Base-by-base conservation (phyloP, 306 rosid species). In the Abrus pulchellus region DNA sequence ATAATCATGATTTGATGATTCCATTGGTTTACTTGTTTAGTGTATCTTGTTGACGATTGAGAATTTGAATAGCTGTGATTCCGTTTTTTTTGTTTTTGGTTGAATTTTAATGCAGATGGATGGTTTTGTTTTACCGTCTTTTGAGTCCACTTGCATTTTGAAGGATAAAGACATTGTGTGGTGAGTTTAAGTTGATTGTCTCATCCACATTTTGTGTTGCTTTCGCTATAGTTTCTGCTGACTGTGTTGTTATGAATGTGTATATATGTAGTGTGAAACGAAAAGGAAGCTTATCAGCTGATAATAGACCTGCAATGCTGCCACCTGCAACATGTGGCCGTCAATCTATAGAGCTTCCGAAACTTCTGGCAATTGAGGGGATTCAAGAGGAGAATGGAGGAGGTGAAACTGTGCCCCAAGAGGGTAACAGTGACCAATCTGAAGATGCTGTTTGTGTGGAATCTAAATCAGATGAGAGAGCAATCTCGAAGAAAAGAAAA, bases 61-160 rank as follows among this genome's bases (percentile, higher is more conserved):
- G 33, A 54, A 32, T 74, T 40, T 28, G 14, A 52, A 34, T 34
- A 10, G 5, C 30, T n/a, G 3, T 54, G 28, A 36, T 64, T 54
- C 28, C 8, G 48, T 38, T 14, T 43, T 7, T 1, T 43, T 54
- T 45, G 9, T 33, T 32, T 3, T 29, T 41, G 30, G 44, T n/a
- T 5, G 28, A 56, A 44, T 36, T 83, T 85, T 52, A 28, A 72
- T 59, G 86, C 88, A 93, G 99, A 93, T 96, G 97, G 98, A 96
- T 86, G 97, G 83, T 49, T 96, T 96, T 84, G 97, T 88, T 74
- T 87, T 96, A 33, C 99, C 99, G 2, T 92, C 94, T 10, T 96
- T 93, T 52, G 99, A 93, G 76, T 93, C 98, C 1, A 88, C 93
- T 43, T 75, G 85, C 81, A 88, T 96, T 84, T 87, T 96, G 83